Base-by-base conservation (phyloP, 2,329 filamentous ascomycete species). In the Trichoderma sp. region DNA sequence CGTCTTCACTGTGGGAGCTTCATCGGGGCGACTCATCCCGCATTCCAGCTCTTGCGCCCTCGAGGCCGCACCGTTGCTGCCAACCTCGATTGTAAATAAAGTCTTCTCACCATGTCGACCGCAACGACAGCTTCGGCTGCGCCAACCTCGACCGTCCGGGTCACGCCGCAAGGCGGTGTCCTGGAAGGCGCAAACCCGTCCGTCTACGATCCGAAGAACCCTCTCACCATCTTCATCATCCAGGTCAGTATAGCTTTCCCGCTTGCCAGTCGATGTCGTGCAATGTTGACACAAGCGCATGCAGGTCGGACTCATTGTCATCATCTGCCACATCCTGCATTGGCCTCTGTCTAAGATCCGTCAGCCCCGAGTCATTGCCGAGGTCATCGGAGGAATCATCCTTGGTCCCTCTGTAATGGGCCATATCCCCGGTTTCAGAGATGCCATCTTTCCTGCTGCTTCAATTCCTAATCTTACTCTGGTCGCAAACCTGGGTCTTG, bases 391-490 rank as follows among this genome's bases (percentile, higher is more conserved):
- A n/a, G 93, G 93, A 68, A 93, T 96, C 77, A 81, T 97, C 47
- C 87, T 97, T 1, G 94, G 94, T 4, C 94, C 94, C 1, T 96
- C 94, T 0, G 92, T 97, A 26, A 92, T 97, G 89, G 94, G 94
- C 77, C 90, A 92, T 67, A 94, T 97, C 26, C 93, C 93, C 1
- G 90, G 91, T 50, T 97, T 97, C 82, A 85, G 88, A 65, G 81
- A 85, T 3, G 85, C 91, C 74, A 95, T 97, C 74, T 97, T 97
- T 77, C 94, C 94, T 0, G 78, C 84, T 0, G 88, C 83, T 0
- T 94, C 93, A 2, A 92, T 97, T 80, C 90, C 93, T 3, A 90
- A 91, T 67, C 84, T 97, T 64, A 91, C 84, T 76, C 87, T 95
- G 68, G 92, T 93, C 58, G 94, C 94, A 58, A 97, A 96, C 76